Conservation (phyloP, 2,329 filamentous ascomycete species). For the Aspergillus texensis region DNA sequence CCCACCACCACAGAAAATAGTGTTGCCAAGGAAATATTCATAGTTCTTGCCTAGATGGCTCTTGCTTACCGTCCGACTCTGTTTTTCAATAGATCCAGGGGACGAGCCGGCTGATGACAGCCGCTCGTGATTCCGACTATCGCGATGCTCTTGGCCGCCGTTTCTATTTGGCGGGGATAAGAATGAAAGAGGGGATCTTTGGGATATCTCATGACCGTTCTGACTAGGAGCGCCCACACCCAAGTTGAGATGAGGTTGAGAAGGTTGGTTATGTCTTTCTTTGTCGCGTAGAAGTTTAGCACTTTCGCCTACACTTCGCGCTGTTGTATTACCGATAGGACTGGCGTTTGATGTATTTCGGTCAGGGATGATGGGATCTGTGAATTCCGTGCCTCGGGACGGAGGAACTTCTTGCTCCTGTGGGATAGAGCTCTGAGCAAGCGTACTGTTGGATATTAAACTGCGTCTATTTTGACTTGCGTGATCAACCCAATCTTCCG, state of each 20-base stretch:
- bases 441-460: constrained; percentile 57
- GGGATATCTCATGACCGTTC: constrained; percentile 59
- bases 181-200: constrained; percentile 76
- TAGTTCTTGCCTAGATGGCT: constrained; percentile 70
- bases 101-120: constrained; percentile 80
- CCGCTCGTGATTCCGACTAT: constrained; percentile 73
- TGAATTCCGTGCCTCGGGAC: constrained; percentile 80
- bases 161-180: constrained; percentile 63
- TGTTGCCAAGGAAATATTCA: constrained; percentile 93
- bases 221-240: constrained; percentile 61
- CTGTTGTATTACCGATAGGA: constrained; percentile 62
- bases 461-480: constrained; percentile 60
- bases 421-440: constrained; percentile 39
- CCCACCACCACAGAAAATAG: constrained; percentile 82
- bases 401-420: constrained; percentile 61
- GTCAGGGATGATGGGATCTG: constrained; percentile 72
- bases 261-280: constrained; percentile 39
- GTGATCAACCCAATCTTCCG: constrained; percentile 49
- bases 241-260: constrained; percentile 57
- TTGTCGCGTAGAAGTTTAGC: constrained; percentile 71
- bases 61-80: constrained; percentile 32
- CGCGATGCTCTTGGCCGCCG: constrained; percentile 53
- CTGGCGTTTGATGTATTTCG: constrained; percentile 74
- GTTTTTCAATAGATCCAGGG: constrained; percentile 63
- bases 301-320: constrained; percentile 73